Percentiles rank a stretch among this genome's conserved stretches.
Evolutionary conservation across 176 grass and related monocot genomes (phyloP).

Genomic region (Carex cristatella): DNA sequence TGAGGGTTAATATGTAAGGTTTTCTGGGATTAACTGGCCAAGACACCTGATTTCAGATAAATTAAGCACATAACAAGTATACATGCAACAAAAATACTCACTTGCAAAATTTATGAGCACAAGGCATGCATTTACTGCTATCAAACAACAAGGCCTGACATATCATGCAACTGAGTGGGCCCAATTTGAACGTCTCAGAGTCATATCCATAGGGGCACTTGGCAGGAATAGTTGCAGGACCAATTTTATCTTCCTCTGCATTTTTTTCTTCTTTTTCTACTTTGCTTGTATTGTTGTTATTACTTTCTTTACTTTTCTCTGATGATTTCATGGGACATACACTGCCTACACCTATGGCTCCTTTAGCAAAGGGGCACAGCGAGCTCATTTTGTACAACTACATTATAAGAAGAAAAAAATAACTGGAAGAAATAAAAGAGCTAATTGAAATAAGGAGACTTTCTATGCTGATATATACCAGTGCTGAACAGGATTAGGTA

Average conservation of each 20-base stretch:
- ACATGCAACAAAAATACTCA: conserved; percentile 19
- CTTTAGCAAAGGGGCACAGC: conserved; percentile 50
- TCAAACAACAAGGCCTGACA: conserved; percentile 69
- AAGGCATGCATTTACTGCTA: conserved; percentile 76
- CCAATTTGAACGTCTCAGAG: conserved; percentile 83
- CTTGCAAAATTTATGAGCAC: conserved; percentile 94
- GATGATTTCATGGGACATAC: conserved; percentile 52
- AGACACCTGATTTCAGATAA: background rate
- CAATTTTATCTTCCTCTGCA: conserved; percentile 15
- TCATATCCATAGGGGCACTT: conserved; percentile 95
- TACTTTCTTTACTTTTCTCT: background rate
- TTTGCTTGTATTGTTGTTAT: conserved; percentile 18
- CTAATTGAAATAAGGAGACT: background rate
- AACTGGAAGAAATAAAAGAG: background rate
- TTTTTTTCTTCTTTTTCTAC: conserved; percentile 17
- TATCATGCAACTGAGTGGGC: conserved; percentile 94
- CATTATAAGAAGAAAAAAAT: background rate
- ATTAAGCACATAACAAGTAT: background rate
- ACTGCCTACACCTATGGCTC: background rate
- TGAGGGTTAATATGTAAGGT: background rate
- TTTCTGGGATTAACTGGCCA: background rate
- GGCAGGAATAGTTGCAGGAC: conserved; percentile 45
- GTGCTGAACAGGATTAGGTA: background rate
- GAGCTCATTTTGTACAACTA: conserved; percentile 40
- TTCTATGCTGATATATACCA: background rate